Base-by-base conservation (phyloP, 345 rosid genomes). In the Erodium maritimum region DNA sequence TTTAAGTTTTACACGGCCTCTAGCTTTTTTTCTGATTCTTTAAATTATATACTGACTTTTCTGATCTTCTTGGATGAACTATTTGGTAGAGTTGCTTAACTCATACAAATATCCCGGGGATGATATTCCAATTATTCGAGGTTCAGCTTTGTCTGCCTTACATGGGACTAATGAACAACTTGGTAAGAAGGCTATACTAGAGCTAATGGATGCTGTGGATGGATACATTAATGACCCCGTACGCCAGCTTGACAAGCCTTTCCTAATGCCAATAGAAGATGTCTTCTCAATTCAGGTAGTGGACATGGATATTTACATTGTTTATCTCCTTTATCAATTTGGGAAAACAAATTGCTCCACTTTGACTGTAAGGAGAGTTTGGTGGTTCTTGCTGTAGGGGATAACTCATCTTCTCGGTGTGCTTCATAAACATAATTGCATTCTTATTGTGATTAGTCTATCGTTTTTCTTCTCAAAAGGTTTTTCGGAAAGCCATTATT, bases 61-160 rank as follows among this genome's bases (percentile, higher is more conserved):
- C 34, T n/a, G n/a, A n/a, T n/a, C n/a, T n/a, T n/a, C n/a, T n/a
- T 29, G 34, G 34, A 29, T 29, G 34, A 8, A 29, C 34, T 29
- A 29, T 29, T 29, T 65, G 61, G 42, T 90, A 90, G 99, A 93
- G 62, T 90, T 93, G 71, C 99, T 93, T 57, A 85, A 69, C 74
- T 93, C 90, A 91, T 87, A 93, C 87, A 90, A 93, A 80, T 93
- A 87, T 77, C 99, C 99, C 33, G 99, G 99, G 55, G 99, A 93
- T 75, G 99, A 93, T 20, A 93, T 93, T 57, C 99, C 99, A 55
- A 90, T 93, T 19, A 50, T 93, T 58, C 73, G 88, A 1, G 97
- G 99, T 45, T 93, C 97, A 22, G 97, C 99, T 61, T 61, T 84
- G 73, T 83, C 82, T 8, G 99, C 99, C 37, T 72, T 93, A 50